These are phyloP conservation scores for Ceratobasidium sp. DNA, from an alignment of 1,284 basidiomycete genomes.

Conservation along the genomic window DNA sequence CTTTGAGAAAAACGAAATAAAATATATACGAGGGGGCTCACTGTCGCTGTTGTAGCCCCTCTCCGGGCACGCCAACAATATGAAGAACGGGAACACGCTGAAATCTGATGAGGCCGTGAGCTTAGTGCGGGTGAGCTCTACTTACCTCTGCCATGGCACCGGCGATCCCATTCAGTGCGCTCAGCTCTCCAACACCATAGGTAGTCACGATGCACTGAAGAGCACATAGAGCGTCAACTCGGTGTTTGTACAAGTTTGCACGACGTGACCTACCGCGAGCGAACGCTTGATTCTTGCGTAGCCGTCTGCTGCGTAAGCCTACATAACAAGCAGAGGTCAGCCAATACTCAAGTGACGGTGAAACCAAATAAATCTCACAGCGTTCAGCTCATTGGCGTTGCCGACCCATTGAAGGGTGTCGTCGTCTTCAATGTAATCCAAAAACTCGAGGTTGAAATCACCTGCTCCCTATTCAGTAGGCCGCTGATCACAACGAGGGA, in stretches of 20 bases:
- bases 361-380: conserved; percentile 55
- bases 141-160: conserved; percentile 55
- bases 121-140: no score
- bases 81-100: conserved; percentile 95
- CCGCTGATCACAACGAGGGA: neutral
- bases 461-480: conserved; percentile 62
- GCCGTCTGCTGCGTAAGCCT: conserved; percentile 92
- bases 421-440: conserved; percentile 88
- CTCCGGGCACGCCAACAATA: conserved; percentile 89
- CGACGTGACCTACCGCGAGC: conserved; percentile 26
- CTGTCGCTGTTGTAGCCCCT: conserved; percentile 70
- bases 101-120: conserved; percentile 59
- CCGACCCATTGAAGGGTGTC: conserved; percentile 88
- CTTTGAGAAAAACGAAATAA: conserved; percentile 43
- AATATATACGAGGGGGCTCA: conserved; percentile 49
- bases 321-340: conserved; percentile 52
- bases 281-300: conserved; percentile 84
- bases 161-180: conserved; percentile 84
- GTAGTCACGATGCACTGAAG: conserved; percentile 60
- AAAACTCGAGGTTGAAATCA: conserved; percentile 87
- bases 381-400: conserved; percentile 90
- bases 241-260: neutral
- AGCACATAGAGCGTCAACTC: neutral
- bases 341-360: neutral
- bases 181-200: conserved; percentile 92